Evolutionary conservation across 1,139 yeast species (phyloP), one percentile per base, ranked within the genome.

Genomic region (Hemisphaericaspora subhashii): DNA sequence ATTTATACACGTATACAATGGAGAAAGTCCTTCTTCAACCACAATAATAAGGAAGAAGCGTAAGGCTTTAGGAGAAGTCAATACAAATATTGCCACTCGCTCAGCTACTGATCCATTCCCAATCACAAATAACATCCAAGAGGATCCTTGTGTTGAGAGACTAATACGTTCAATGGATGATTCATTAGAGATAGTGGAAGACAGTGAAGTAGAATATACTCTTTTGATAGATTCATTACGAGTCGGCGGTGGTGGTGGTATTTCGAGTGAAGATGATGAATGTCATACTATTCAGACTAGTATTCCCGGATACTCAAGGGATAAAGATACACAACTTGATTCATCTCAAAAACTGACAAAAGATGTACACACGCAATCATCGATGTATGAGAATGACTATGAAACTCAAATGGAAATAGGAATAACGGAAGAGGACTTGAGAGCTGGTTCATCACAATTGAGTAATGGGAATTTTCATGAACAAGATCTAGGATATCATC

Each of bases 301-400:
- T 21, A 13, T 22, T 18, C 12, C 31, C 2, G 12, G 18, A 10
- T 9, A 15, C 13, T 26, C 36, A 3, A 10, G n/a, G 20, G 36
- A 17, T 10, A 18, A 24, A 10, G 13, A 17, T 5, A 6, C 5
- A n/a, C n/a, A n/a, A n/a, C n/a, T n/a, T n/a, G n/a, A n/a, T n/a
- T n/a, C n/a, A n/a, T n/a, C n/a, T n/a, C n/a, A n/a, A n/a, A n/a
- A n/a, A n/a, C n/a, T n/a, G n/a, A n/a, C n/a, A n/a, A n/a, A n/a
- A n/a, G n/a, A n/a, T 12, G 15, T 18, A 14, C 14, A 24, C 6
- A 14, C 15, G 4, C 32, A 77, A 59, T 52, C 77, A 81, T 40
- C 31, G 6, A 17, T 29, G 12, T 29, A 29, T 29, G 32, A 29
- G 18, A 29, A 29, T 29, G 23, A 29, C 10, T 10, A n/a, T 4